Evolutionary conservation across 352 stramenopile species (phyloP).

Genomic region (Phytophthora sp.): DNA sequence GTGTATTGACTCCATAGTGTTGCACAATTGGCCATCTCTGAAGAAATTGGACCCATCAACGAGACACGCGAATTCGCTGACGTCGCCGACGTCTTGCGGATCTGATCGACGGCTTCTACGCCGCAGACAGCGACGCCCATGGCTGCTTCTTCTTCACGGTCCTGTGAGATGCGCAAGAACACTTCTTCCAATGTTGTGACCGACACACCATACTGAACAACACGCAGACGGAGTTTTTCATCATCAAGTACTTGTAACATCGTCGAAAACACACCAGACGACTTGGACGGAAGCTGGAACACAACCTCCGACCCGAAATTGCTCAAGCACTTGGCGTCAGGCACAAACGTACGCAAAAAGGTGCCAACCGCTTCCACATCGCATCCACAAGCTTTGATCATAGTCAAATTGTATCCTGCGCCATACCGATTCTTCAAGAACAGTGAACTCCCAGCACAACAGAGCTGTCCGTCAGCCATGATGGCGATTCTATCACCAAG

Average conservation of each 20-base stretch:
- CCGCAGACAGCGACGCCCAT: conserved; percentile 20
- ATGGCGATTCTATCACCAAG: conserved; percentile 90
- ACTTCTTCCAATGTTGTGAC: conserved; percentile 99
- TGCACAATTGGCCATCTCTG: conserved; percentile 27
- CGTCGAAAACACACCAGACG: conserved; percentile 82
- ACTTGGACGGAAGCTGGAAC: conserved; percentile 93
- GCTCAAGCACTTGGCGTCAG: conserved; percentile 80
- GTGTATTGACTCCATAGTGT: conserved; percentile 54
- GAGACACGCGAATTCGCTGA: conserved; percentile 44
- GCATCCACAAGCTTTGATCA: conserved; percentile 54
- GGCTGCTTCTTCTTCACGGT: conserved; percentile 45
- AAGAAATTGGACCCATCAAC: conserved; percentile 21
- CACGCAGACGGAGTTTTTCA: conserved; percentile 47
- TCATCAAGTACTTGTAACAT: conserved; percentile 91
- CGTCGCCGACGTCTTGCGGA: conserved; percentile 45
- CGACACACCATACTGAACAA: conserved; percentile 95
- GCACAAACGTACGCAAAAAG: conserved; percentile 67
- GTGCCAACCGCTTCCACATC: conserved; percentile 37
- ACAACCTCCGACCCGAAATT: conserved; percentile 94
- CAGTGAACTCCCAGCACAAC: conserved; percentile 84
- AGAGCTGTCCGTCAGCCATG: conserved; percentile 91
- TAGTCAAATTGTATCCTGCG: conserved; percentile 88
- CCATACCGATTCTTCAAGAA: conserved; percentile 96
- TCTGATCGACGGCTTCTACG: conserved; percentile 37
- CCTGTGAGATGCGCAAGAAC: conserved; percentile 88